Base-by-base conservation (phyloP, 2,329 filamentous ascomycete genomes). In the Fusarium duplospermum region DNA sequence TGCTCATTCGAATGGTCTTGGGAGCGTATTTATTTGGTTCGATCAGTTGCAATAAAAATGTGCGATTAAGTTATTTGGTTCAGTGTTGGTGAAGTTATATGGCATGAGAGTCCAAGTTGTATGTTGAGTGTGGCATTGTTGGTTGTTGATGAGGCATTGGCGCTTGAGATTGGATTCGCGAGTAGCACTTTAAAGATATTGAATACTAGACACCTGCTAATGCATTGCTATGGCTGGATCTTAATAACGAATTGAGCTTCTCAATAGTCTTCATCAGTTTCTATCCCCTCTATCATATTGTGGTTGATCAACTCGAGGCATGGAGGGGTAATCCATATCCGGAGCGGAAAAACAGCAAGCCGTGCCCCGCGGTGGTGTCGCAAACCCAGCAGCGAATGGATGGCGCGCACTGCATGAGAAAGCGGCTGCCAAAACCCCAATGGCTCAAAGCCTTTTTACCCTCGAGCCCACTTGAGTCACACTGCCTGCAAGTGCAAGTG, bases 391-490 rank as follows among this genome's bases (percentile, higher is more conserved):
- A 64, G 72, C 72, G 66, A 75, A 75, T 66, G 72, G 72, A 70
- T 27, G 47, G 24, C 69, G 64, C 66, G 69, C 72, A 67, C 66
- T 66, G 66, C 62, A 72, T 54, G 42, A 57, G 52, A 58, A 52
- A 59, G 59, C 29, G 56, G 42, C 42, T 71, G 61, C 62, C 50
- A 58, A 58, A 64, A 64, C 36, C 47, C 67, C 63, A 61, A 42
- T 58, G 42, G 38, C 24, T 56, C 64, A 72, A 75, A 77, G 72
- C 73, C 75, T 78, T 78, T 75, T 74, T 67, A 70, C 63, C 66
- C 72, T 73, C 52, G 69, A 76, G 75, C 77, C 77, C 77, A 78
- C 76, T 77, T 79, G 77, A 79, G 72, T 78, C 77, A 79, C 76
- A 76, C 70, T 64, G 62, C 61, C 70, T 64, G 62, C 61, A 69